Evolutionary conservation across 2,329 filamentous ascomycete species (phyloP).

Genomic region (Zasmidium citrigriseum): DNA sequence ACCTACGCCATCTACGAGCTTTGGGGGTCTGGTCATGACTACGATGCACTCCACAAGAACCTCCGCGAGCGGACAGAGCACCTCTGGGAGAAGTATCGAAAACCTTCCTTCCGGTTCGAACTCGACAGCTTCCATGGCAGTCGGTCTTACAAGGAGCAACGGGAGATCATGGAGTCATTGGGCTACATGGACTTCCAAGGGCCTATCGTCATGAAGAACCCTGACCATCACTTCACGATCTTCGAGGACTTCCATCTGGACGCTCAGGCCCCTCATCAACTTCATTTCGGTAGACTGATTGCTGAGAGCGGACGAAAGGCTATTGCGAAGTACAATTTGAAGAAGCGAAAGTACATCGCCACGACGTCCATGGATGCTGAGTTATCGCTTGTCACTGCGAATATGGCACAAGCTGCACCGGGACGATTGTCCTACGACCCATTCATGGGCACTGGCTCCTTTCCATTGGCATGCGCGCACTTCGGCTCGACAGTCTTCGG

Average conservation of each 20-base stretch:
- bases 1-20: conserved; percentile 83
- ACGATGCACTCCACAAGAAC: conserved; percentile 68
- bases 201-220: conserved; percentile 71
- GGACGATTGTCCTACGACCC: conserved; percentile 92
- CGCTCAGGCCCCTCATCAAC: conserved; percentile 56
- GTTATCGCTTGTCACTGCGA: conserved; percentile 85
- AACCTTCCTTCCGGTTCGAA: conserved; percentile 76
- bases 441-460: conserved; percentile 93
- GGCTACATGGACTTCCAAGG: conserved; percentile 76
- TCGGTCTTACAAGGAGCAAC: conserved; percentile 62
- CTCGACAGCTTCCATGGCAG: conserved; percentile 81
- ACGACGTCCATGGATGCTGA: conserved; percentile 98
- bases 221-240: conserved; percentile 74
- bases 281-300: conserved; percentile 74
- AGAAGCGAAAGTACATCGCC: conserved; percentile 90
- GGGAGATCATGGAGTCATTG: conserved; percentile 80
- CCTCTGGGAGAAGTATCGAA: conserved; percentile 67
- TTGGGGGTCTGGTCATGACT: conserved; percentile 73
- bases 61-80: conserved; percentile 61
- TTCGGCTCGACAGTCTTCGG: conserved; percentile 84
- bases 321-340: conserved; percentile 77
- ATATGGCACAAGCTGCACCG: conserved; percentile 78
- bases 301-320: conserved; percentile 67
- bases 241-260: conserved; percentile 75
- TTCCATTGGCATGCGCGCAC: conserved; percentile 84